phyloP scores from a whole-genome alignment of 257 asterid species.

The Solanum chmielewskii region DNA sequence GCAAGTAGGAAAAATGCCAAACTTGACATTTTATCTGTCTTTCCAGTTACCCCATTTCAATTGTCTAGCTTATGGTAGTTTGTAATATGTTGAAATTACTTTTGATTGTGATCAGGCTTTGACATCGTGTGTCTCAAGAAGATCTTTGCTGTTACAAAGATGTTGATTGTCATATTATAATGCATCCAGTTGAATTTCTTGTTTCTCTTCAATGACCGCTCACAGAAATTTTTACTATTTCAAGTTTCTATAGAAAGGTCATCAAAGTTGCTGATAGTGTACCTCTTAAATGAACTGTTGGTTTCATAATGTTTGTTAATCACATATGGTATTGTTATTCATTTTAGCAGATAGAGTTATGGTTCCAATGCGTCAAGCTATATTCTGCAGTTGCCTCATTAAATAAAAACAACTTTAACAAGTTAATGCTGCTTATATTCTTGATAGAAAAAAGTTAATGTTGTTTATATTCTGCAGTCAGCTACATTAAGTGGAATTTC shows the following conservation, averaged over 20 bases:
- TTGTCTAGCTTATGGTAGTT: not conserved
- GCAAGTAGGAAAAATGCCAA: not conserved
- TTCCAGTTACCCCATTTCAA: not conserved
- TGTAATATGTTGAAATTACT: not conserved
- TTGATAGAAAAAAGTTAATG: not conserved
- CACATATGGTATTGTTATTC: not conserved
- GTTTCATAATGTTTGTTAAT: not conserved
- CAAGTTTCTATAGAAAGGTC: not conserved
- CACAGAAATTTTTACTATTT: not conserved
- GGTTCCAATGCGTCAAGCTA: not conserved
- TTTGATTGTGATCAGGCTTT: not conserved
- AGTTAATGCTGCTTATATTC: not conserved
- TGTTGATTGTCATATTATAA: not conserved
- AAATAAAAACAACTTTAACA: not conserved
- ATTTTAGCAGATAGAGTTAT: not conserved
- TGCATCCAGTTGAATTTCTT: not conserved
- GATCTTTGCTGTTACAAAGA: not conserved
- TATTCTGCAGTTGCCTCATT: not conserved
- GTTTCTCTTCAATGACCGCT: not conserved
- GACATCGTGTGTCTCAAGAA: not conserved
- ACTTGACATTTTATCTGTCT: not conserved
- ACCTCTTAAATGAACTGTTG: not conserved
- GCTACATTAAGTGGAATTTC: slow-evolving; percentile 61
- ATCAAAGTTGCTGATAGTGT: not conserved
- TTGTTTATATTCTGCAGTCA: slow-evolving; percentile 51